Conservation (phyloP, 2,329 filamentous ascomycete genomes). For the Rhynchosporium graminicola region DNA sequence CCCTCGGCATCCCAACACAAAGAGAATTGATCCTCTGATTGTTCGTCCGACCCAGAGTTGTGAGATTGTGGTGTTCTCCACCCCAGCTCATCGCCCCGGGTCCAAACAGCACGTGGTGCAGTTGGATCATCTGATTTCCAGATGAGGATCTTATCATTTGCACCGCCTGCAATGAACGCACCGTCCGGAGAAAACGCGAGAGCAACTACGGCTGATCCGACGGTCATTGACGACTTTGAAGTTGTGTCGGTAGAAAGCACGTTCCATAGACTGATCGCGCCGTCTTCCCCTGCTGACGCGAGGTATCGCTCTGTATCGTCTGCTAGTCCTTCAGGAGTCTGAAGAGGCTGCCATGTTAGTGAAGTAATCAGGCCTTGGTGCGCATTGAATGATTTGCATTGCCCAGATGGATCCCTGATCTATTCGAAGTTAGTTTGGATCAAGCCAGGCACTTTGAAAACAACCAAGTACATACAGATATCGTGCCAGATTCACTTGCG, state of each 20-base stretch:
- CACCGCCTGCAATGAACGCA: slow-evolving; percentile 62
- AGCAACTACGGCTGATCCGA: slow-evolving; percentile 58
- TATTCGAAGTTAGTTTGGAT: slow-evolving; percentile 45
- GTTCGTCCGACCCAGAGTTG: slow-evolving; percentile 47
- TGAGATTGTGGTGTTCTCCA: slow-evolving; percentile 60
- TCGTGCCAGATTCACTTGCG: slow-evolving; percentile 58
- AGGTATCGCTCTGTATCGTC: slow-evolving; percentile 49
- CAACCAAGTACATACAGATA: slow-evolving; percentile 54
- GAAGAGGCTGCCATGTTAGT: slow-evolving; percentile 61
- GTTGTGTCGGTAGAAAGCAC: slow-evolving; percentile 56
- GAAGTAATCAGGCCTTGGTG: slow-evolving; percentile 60
- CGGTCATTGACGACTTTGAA: slow-evolving; percentile 60
- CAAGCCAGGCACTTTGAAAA: neutral
- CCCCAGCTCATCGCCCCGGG: slow-evolving; percentile 53
- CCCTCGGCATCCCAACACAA: slow-evolving; percentile 63
- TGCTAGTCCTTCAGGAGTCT: slow-evolving; percentile 44
- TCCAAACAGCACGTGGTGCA: slow-evolving; percentile 63
- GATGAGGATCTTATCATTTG: slow-evolving; percentile 58
- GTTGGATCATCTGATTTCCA: slow-evolving; percentile 64
- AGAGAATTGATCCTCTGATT: slow-evolving; percentile 58
- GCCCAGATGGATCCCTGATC: slow-evolving; percentile 48
- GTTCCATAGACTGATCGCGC: slow-evolving; percentile 64
- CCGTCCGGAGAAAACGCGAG: slow-evolving; percentile 65
- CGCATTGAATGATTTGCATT: slow-evolving; percentile 57
- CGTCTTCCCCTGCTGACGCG: slow-evolving; percentile 63